Percentiles rank a stretch among this genome's conserved stretches.
Evolutionary conservation across 1,139 yeast genomes (phyloP).

Genomic region (Arxiozyma heterogenica): DNA sequence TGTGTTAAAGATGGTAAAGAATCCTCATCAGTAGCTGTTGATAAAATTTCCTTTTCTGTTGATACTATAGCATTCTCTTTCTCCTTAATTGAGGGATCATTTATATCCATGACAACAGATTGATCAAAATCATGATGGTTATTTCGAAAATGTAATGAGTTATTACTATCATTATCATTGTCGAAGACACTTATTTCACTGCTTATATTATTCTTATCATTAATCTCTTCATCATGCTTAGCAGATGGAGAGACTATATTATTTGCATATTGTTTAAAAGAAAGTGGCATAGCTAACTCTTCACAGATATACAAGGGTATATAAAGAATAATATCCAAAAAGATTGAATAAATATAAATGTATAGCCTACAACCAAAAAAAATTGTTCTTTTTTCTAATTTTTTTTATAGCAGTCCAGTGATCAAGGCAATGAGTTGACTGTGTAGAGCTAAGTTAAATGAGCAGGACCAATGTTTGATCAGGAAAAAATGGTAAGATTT

Average conservation of each 20-base stretch:
- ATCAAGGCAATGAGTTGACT: neutral
- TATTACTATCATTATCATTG: neutral
- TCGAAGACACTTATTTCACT: neutral
- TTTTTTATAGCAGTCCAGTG: neutral
- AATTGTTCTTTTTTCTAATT: no score
- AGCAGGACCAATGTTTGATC: neutral
- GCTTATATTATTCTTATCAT: neutral
- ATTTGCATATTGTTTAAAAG: conserved; percentile 10
- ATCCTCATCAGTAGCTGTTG: conserved; percentile 24
- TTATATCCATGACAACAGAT: neutral
- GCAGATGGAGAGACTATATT: conserved; percentile 8
- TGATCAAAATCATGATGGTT: neutral
- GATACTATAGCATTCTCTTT: neutral
- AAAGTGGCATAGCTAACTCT: conserved; percentile 5
- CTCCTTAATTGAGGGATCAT: neutral
- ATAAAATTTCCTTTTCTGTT: conserved; percentile 15
- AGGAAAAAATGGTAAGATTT: neutral
- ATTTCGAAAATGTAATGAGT: neutral
- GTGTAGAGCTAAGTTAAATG: neutral
- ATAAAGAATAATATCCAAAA: no score
- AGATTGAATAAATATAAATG: neutral
- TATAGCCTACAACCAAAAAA: neutral
- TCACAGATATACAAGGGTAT: neutral
- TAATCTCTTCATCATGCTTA: neutral
- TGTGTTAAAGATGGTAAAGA: conserved; percentile 22